Conservation (phyloP, 495 filamentous ascomycete genomes). For the Aspergillus steynii region DNA sequence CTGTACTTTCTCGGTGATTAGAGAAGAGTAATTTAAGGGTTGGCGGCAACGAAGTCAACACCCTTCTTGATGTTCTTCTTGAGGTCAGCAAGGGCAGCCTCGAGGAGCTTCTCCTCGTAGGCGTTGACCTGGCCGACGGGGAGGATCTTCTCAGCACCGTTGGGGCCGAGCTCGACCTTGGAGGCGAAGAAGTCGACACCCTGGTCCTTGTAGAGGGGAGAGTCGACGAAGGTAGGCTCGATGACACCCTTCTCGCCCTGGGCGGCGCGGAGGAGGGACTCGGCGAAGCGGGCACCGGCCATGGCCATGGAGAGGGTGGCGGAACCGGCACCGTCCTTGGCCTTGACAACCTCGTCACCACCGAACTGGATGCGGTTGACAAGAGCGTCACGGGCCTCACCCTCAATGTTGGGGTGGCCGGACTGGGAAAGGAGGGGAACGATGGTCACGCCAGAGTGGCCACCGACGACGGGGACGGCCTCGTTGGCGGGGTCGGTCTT, state of each 20-base stretch:
- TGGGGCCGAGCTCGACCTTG: slow-evolving; percentile 90
- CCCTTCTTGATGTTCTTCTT: slow-evolving; percentile 86
- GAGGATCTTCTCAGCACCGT: slow-evolving; percentile 92
- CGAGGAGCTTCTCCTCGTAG: slow-evolving; percentile 86
- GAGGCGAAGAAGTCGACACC: slow-evolving; percentile 95
- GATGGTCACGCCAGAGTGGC: slow-evolving; percentile 97
- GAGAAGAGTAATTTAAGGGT: slow-evolving; percentile 55
- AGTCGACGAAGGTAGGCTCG: slow-evolving; percentile 96
- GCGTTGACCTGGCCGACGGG: slow-evolving; percentile 78
- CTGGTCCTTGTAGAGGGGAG: slow-evolving; percentile 95
- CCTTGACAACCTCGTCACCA: slow-evolving; percentile 98
- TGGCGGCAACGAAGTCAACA: slow-evolving; percentile 67
- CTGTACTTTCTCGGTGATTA: not conserved
- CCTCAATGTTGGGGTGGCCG: slow-evolving; percentile 76
- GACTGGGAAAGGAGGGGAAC: slow-evolving; percentile 96
- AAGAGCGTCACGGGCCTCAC: slow-evolving; percentile 71
- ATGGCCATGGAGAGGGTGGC: slow-evolving; percentile 99
- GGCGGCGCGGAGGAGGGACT: slow-evolving; percentile 87
- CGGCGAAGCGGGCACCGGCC: slow-evolving; percentile 96
- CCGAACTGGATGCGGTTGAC: slow-evolving; percentile 98
- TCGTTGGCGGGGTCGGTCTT: slow-evolving; percentile 84
- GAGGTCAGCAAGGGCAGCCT: slow-evolving; percentile 79
- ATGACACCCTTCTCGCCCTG: slow-evolving; percentile 93
- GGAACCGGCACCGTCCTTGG: slow-evolving; percentile 97
- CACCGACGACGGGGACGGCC: slow-evolving; percentile 93